These are phyloP conservation scores for Dryas drummondii DNA, from an alignment of 306 rosid species.

Conservation along the genomic window DNA sequence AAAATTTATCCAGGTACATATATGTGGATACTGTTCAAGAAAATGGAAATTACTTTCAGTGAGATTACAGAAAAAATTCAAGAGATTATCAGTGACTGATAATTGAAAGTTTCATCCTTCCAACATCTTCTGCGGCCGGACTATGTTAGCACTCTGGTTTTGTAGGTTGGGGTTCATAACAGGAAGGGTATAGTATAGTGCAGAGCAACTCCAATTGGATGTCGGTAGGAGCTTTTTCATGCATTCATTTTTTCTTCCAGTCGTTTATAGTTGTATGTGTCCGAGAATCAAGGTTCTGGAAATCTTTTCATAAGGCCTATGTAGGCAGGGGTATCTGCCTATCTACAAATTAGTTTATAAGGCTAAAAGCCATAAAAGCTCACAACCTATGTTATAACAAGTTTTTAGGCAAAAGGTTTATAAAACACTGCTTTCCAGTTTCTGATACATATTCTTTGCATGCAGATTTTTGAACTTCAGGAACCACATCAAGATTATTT, in stretches of 20 bases:
- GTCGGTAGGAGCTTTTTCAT: conserved; percentile 28
- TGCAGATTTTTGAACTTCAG: no score
- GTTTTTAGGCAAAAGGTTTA: not conserved
- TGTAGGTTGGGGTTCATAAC: conserved; percentile 6
- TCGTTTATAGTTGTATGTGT: not conserved
- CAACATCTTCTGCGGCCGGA: conserved; percentile 1
- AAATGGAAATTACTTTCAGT: not conserved
- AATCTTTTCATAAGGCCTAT: not conserved
- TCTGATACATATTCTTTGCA: no score
- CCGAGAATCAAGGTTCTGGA: not conserved
- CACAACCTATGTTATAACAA: no score
- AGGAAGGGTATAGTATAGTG: not conserved
- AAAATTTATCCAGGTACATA: not conserved
- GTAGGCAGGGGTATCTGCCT: not conserved
- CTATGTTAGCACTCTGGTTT: not conserved
- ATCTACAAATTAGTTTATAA: not conserved
- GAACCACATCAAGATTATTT: no score
- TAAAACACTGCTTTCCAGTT: no score
- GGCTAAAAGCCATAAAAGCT: not conserved
- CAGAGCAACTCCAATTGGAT: conserved; percentile 18
- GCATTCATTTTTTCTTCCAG: not conserved
- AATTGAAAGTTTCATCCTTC: not conserved
- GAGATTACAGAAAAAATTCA: not conserved
- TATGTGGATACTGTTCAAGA: no score
- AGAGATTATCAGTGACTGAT: not conserved